Conservation (phyloP, 23 red algal species). For the Cyanidioschyzon merolae region DNA sequence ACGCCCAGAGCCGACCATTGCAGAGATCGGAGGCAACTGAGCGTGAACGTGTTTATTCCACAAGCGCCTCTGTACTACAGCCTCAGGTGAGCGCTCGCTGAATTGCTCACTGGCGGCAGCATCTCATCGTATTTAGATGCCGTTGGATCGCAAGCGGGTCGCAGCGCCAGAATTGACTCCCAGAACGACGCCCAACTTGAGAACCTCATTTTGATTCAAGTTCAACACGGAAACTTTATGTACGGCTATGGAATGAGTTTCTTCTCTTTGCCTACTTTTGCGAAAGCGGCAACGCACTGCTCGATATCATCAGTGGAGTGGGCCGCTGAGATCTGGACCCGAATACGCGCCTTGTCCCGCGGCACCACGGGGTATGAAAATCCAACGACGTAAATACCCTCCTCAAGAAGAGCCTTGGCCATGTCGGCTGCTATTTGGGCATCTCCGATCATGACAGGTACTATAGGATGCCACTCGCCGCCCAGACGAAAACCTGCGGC, state of each 20-base stretch:
- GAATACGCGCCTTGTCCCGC: constrained; percentile 17
- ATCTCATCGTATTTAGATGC: too few species aligned
- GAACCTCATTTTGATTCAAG: too few species aligned
- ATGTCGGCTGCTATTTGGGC: constrained; percentile 17
- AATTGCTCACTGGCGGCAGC: too few species aligned
- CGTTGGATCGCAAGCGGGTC: too few species aligned
- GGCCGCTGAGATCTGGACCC: constrained; percentile 23
- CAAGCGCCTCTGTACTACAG: too few species aligned
- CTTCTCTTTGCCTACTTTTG: not conserved
- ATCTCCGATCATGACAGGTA: constrained; percentile 28
- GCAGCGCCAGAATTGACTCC: too few species aligned
- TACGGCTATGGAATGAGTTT: not conserved
- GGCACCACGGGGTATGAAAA: constrained; percentile 32
- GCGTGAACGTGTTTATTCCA: too few species aligned
- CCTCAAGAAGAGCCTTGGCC: constrained; percentile 14
- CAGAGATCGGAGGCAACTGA: too few species aligned
- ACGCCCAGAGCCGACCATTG: too few species aligned
- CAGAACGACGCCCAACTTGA: too few species aligned
- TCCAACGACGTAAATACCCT: constrained; percentile 29
- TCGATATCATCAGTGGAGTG: constrained; percentile 28
- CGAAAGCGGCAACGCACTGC: constrained; percentile 14
- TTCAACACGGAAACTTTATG: too few species aligned
- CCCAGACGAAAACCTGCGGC: constrained; percentile 13
- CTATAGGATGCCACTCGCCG: constrained; percentile 19
- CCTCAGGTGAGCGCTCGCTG: too few species aligned